Evolutionary conservation across 306 rosid genomes (phyloP).

Genomic region (Begonia masoniana): DNA sequence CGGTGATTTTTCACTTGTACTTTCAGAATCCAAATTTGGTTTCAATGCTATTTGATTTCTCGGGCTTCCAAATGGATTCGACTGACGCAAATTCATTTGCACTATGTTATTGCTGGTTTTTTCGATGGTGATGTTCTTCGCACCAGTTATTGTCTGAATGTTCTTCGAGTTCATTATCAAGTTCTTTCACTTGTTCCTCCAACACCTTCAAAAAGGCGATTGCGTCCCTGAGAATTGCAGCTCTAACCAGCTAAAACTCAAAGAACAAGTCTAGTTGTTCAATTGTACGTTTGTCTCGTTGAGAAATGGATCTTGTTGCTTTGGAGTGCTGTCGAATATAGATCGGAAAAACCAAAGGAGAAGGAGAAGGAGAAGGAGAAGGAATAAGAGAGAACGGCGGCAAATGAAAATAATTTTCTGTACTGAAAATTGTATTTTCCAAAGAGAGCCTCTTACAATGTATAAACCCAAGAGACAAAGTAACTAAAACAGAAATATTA

Average conservation of each 20-base stretch:
- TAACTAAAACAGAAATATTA: too few relatives aligned
- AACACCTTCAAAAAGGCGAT: conserved; percentile 69
- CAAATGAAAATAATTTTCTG: too few relatives aligned
- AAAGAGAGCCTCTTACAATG: too few relatives aligned
- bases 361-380: too few relatives aligned
- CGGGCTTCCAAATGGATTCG: conserved; percentile 20
- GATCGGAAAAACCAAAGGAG: too few relatives aligned
- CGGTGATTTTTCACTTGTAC: conserved; percentile 34
- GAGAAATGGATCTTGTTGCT: too few relatives aligned
- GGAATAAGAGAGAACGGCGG: too few relatives aligned
- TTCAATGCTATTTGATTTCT: conserved; percentile 27
- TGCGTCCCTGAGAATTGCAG: conserved; percentile 83
- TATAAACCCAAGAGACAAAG: too few relatives aligned
- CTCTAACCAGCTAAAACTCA: conserved; percentile 53
- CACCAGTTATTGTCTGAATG: conserved; percentile 42
- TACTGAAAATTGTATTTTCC: too few relatives aligned
- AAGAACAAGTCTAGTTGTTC: too few relatives aligned
- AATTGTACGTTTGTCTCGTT: too few relatives aligned
- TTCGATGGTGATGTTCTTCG: conserved; percentile 18
- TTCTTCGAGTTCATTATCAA: conserved; percentile 78
- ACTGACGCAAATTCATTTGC: conserved; percentile 19
- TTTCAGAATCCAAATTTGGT: conserved; percentile 33
- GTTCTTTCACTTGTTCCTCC: conserved; percentile 65
- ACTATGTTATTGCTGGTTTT: conserved; percentile 19
- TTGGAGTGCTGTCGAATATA: too few relatives aligned